phyloP scores from a whole-genome alignment of 768 basidiomycete genomes.

The Rhodotorula paludigena region DNA sequence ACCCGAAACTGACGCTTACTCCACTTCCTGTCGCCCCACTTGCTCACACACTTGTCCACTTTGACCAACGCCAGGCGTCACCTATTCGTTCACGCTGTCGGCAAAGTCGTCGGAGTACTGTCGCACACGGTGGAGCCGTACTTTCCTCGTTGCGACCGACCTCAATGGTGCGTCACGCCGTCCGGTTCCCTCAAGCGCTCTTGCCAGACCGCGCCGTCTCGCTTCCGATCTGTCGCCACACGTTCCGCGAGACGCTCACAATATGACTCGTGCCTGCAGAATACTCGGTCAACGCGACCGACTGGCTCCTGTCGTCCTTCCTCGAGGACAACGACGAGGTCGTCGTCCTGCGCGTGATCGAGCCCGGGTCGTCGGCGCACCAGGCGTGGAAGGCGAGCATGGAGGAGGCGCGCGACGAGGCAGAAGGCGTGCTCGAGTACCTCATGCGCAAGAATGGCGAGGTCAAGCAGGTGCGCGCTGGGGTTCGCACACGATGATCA shows the following conservation, averaged over 20 bases:
- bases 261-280: constrained; percentile 49
- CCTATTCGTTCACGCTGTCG: constrained; percentile 42
- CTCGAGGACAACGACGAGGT: constrained; percentile 69
- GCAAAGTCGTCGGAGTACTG: constrained; percentile 78
- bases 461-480: constrained; percentile 60
- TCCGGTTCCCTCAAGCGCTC: background rate
- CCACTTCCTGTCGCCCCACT: no score
- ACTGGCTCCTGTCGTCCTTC: constrained; percentile 83
- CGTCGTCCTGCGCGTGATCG: constrained; percentile 83
- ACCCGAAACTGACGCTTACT: background rate
- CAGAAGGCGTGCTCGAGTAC: constrained; percentile 68
- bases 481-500: background rate
- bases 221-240: background rate
- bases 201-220: background rate
- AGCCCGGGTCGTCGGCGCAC: constrained; percentile 56
- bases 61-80: constrained; percentile 19
- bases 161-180: constrained; percentile 44
- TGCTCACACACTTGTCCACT: background rate
- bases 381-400: constrained; percentile 22
- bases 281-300: constrained; percentile 77
- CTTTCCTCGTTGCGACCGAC: constrained; percentile 83
- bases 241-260: no score
- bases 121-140: constrained; percentile 69
- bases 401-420: constrained; percentile 75
- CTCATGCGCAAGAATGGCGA: constrained; percentile 80